These are phyloP conservation scores for Kluyveromyces dobzhanskii DNA, from an alignment of 805 yeast genomes.

Conservation along the genomic window DNA sequence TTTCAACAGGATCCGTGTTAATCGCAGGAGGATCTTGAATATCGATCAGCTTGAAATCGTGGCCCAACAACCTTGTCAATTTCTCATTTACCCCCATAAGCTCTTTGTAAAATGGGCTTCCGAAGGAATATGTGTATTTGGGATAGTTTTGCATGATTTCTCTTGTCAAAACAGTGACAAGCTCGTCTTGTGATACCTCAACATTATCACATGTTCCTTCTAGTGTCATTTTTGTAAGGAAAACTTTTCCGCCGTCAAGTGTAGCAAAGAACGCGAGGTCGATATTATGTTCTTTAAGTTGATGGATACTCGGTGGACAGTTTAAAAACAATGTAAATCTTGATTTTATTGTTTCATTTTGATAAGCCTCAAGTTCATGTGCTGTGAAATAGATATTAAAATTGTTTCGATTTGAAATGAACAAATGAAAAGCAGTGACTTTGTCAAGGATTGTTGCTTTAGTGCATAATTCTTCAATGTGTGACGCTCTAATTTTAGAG, in stretches of 20 bases:
- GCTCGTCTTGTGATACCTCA: conserved; percentile 5
- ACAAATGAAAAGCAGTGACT: conserved; percentile 79
- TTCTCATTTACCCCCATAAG: conserved; percentile 17
- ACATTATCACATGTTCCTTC: conserved; percentile 7
- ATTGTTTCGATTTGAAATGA: conserved; percentile 39
- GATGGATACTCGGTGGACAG: conserved; percentile 32
- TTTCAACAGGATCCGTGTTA: not conserved
- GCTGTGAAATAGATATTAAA: conserved; percentile 55
- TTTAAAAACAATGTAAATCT: conserved; percentile 63
- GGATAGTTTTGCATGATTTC: conserved; percentile 5
- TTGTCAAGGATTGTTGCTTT: conserved; percentile 75
- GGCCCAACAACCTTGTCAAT: conserved; percentile 12
- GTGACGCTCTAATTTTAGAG: conserved; percentile 44
- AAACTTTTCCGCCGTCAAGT: conserved; percentile 29
- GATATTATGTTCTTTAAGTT: conserved; percentile 33
- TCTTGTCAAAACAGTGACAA: conserved; percentile 6
- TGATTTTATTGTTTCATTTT: conserved; percentile 47
- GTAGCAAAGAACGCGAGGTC: conserved; percentile 43
- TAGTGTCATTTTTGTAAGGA: conserved; percentile 5
- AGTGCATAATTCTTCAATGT: conserved; percentile 37
- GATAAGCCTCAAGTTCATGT: conserved; percentile 48
- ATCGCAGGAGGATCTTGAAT: not conserved
- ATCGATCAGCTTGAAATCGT: conserved; percentile 4
- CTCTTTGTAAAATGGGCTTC: conserved; percentile 15
- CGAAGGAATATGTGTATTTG: conserved; percentile 15